phyloP scores from a whole-genome alignment of 352 stramenopile genomes.

The Lagenidium sp. region DNA sequence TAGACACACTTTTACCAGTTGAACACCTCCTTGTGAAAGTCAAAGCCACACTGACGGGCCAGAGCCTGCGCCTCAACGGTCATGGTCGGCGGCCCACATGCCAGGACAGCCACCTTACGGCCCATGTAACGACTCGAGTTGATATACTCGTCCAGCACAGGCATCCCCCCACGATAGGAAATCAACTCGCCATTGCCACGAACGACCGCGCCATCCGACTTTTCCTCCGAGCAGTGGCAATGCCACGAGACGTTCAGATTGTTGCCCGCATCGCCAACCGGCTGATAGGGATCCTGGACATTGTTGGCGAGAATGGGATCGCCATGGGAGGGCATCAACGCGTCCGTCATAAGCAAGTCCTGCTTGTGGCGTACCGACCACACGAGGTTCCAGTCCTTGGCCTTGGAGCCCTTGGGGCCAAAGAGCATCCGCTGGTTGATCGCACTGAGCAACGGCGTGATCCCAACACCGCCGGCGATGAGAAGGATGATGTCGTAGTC shows the following conservation, averaged over 20 bases:
- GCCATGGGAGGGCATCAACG: slow-evolving; percentile 33
- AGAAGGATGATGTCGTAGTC: slow-evolving; percentile 60
- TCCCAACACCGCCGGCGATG: slow-evolving; percentile 60
- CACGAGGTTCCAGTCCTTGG: slow-evolving; percentile 38
- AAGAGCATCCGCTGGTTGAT: slow-evolving; percentile 47
- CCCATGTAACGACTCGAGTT: slow-evolving; percentile 58
- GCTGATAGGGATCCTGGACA: slow-evolving; percentile 40
- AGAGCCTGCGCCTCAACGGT: slow-evolving; percentile 53
- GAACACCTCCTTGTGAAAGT: slow-evolving; percentile 84
- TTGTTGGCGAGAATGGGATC: slow-evolving; percentile 4
- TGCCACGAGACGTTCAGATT: slow-evolving; percentile 43
- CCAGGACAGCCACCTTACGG: slow-evolving; percentile 55
- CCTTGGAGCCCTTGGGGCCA: slow-evolving; percentile 18
- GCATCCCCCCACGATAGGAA: slow-evolving; percentile 34
- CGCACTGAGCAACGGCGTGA: slow-evolving; percentile 68
- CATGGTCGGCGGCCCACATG: slow-evolving; percentile 67
- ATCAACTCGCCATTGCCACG: slow-evolving; percentile 48
- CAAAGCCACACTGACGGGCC: slow-evolving; percentile 52
- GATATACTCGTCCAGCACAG: slow-evolving; percentile 60
- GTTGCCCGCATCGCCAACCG: slow-evolving; percentile 10
- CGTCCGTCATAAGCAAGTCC: slow-evolving; percentile 66
- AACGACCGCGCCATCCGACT: slow-evolving; percentile 29
- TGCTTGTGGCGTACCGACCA: slow-evolving; percentile 53
- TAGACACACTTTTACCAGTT: too few species aligned
- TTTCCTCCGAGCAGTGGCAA: slow-evolving; percentile 52